phyloP scores from a whole-genome alignment of 768 basidiomycete genomes.

The Floccularia luteovirens region DNA sequence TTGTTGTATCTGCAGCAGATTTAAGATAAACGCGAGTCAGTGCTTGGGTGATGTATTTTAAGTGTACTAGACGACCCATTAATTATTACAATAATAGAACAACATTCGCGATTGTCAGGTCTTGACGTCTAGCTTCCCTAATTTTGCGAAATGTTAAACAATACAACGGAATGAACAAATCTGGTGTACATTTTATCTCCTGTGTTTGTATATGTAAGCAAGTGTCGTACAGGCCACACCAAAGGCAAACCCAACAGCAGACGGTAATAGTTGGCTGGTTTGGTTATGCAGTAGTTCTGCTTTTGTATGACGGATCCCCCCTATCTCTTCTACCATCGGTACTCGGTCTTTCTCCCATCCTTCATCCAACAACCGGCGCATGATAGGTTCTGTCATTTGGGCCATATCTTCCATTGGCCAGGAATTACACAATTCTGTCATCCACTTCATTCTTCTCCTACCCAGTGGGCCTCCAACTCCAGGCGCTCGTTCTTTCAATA shows the following conservation, averaged over 20 bases:
- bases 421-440: slow-evolving; percentile 75
- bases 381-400: slow-evolving; percentile 54
- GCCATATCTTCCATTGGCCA: slow-evolving; percentile 85
- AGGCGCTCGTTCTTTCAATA: slow-evolving; percentile 72
- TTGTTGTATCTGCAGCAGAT: slow-evolving; percentile 3
- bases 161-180: too few species aligned
- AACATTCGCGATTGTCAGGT: too few species aligned
- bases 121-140: too few species aligned
- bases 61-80: too few species aligned
- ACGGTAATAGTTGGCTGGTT: slow-evolving; percentile 14
- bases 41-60: too few species aligned
- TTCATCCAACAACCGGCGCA: slow-evolving; percentile 61
- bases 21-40: too few species aligned
- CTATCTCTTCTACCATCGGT: slow-evolving; percentile 34
- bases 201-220: too few species aligned
- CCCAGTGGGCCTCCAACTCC: slow-evolving; percentile 77
- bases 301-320: slow-evolving; percentile 11
- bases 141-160: too few species aligned
- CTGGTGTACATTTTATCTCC: too few species aligned
- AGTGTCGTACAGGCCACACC: slow-evolving; percentile 37
- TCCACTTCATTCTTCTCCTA: slow-evolving; percentile 85
- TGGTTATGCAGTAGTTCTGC: not conserved
- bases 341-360: slow-evolving; percentile 75
- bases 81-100: too few species aligned
- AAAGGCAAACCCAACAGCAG: slow-evolving; percentile 29